Evolutionary conservation across 2,329 filamentous ascomycete genomes (phyloP).

Genomic region (Chaetomiaceae sp.): DNA sequence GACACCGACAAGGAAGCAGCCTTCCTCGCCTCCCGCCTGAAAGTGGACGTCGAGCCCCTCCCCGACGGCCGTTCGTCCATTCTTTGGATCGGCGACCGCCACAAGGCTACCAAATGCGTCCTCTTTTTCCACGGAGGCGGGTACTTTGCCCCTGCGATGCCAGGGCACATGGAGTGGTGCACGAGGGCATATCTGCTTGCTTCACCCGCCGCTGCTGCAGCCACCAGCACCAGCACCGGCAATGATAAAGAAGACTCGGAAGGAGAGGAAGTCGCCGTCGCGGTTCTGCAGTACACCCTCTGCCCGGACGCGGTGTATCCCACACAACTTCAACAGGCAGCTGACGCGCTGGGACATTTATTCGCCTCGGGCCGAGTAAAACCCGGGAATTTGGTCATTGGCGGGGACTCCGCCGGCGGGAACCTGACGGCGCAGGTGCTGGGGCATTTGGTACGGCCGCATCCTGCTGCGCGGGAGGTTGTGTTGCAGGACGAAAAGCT

Average conservation of each 20-base stretch:
- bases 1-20: neutral
- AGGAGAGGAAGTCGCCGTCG: conserved; percentile 30
- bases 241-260: conserved; percentile 1
- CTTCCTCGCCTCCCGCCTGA: conserved; percentile 13
- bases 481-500: conserved; percentile 30
- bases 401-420: conserved; percentile 37
- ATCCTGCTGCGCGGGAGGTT: conserved; percentile 20
- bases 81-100: conserved; percentile 31
- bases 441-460: conserved; percentile 33
- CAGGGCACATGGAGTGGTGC: conserved; percentile 29
- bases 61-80: conserved; percentile 24
- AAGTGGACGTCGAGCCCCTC: conserved; percentile 19
- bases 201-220: neutral
- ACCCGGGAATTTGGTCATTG: conserved; percentile 32
- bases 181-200: conserved; percentile 25
- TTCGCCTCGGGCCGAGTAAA: conserved; percentile 28
- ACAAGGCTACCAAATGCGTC: conserved; percentile 28
- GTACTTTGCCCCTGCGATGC: conserved; percentile 24
- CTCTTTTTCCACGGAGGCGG: conserved; percentile 33
- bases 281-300: conserved; percentile 35
- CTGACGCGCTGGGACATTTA: conserved; percentile 31
- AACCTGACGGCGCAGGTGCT: conserved; percentile 34
- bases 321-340: conserved; percentile 32
- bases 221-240: no score
- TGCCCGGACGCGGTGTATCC: conserved; percentile 31